phyloP scores from a whole-genome alignment of 208 protist genomes.

The Trypanosoma conorhini region DNA sequence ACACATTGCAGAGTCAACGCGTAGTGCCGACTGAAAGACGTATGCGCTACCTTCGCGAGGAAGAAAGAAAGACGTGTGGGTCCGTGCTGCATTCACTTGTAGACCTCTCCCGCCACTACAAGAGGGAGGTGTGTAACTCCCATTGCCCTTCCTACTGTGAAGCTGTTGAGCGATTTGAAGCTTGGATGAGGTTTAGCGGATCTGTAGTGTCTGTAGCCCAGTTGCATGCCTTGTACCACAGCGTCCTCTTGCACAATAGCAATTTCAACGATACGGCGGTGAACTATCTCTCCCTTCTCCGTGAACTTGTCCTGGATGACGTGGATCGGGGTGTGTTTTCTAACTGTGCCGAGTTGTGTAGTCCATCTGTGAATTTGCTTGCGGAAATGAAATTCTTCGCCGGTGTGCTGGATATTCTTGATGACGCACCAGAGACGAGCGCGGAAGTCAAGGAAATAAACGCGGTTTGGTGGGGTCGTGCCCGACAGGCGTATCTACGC shows the following conservation, averaged over 20 bases:
- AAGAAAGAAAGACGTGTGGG: constrained; percentile 9
- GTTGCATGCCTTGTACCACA: constrained; percentile 28
- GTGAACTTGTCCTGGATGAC: constrained; percentile 25
- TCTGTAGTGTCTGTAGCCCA: constrained; percentile 18
- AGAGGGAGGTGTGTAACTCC: constrained; percentile 13
- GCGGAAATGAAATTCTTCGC: constrained; percentile 28
- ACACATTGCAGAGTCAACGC: constrained; percentile 15
- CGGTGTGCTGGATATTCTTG: constrained; percentile 24
- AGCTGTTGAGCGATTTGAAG: constrained; percentile 12
- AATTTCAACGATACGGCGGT: background rate
- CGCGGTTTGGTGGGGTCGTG: constrained; percentile 21
- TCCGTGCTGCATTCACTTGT: background rate
- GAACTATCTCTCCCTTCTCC: constrained; percentile 18
- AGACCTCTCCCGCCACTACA: background rate
- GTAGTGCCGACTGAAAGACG: constrained; percentile 20
- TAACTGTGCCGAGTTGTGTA: constrained; percentile 22
- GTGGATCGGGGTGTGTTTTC: constrained; percentile 30
- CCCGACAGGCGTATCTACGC: constrained; percentile 12
- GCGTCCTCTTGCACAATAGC: constrained; percentile 11
- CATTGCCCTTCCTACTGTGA: constrained; percentile 26
- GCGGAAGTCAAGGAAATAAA: background rate
- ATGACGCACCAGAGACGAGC: constrained; percentile 7
- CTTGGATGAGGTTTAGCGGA: constrained; percentile 15
- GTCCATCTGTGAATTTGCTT: background rate
- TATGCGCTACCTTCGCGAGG: constrained; percentile 15